These are phyloP conservation scores for Boletus tylopilopsis DNA, from an alignment of 768 basidiomycete genomes.

Conservation along the genomic window DNA sequence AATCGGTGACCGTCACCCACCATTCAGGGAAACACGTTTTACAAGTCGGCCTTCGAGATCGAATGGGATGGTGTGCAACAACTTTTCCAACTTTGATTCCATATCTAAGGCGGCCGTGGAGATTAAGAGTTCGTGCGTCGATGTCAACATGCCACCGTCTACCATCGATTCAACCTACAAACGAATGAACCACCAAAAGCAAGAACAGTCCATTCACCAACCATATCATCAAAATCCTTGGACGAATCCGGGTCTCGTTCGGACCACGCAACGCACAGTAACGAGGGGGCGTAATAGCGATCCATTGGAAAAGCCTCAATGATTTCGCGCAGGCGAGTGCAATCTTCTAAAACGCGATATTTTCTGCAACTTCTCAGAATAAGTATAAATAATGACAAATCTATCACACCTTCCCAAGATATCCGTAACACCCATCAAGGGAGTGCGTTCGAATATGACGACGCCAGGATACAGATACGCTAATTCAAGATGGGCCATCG, in stretches of 20 bases:
- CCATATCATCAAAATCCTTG: conserved; percentile 61
- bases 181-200: background rate
- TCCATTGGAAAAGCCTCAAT: conserved; percentile 49
- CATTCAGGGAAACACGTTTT: conserved; percentile 41
- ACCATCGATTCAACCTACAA: conserved; percentile 49
- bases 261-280: conserved; percentile 61
- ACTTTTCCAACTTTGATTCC: conserved; percentile 50
- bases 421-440: conserved; percentile 57
- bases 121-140: conserved; percentile 44
- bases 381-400: background rate
- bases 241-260: conserved; percentile 38
- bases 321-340: conserved; percentile 63
- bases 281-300: conserved; percentile 58
- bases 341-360: conserved; percentile 70
- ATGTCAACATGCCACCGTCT: conserved; percentile 39
- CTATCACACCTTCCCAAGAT: conserved; percentile 59
- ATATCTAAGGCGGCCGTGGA: conserved; percentile 51
- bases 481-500: conserved; percentile 17
- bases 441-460: conserved; percentile 73
- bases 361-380: conserved; percentile 41
- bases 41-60: conserved; percentile 60
- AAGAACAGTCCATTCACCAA: conserved; percentile 23
- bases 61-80: conserved; percentile 40
- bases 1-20: conserved; percentile 34
- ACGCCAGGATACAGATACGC: conserved; percentile 49